A percentile compares a stretch with the other conserved stretches of the same genome.
These are phyloP conservation scores for Naganishia vishniacii DNA, from an alignment of 768 basidiomycete species.

Conservation along the genomic window DNA sequence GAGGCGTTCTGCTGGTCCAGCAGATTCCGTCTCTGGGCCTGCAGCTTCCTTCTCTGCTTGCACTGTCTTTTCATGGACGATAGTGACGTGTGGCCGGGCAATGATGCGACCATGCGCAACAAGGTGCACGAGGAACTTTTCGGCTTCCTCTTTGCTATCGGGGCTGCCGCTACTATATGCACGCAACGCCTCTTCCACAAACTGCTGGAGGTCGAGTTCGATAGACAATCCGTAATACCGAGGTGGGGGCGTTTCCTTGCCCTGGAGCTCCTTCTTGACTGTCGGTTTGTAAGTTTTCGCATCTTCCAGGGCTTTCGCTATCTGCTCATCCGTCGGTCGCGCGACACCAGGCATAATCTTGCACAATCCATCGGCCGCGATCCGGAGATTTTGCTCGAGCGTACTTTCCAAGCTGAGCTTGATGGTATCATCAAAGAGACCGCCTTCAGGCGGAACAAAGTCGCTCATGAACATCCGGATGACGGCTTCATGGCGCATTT, in stretches of 20 bases:
- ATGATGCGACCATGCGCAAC: constrained; percentile 54
- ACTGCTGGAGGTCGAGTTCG: constrained; percentile 60
- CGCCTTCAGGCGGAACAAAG: constrained; percentile 48
- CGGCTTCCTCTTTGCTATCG: constrained; percentile 36
- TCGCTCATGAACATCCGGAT: constrained; percentile 70
- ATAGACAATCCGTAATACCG: constrained; percentile 76
- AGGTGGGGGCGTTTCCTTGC: constrained; percentile 47
- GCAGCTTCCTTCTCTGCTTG: constrained; percentile 38
- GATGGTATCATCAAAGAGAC: constrained; percentile 61
- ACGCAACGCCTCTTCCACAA: constrained; percentile 51
- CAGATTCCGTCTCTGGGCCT: background rate
- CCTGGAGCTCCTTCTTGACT: constrained; percentile 48
- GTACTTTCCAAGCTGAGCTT: constrained; percentile 46
- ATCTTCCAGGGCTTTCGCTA: constrained; percentile 55
- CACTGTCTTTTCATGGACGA: constrained; percentile 64
- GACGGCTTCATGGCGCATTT: constrained; percentile 66
- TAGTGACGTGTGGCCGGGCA: constrained; percentile 71
- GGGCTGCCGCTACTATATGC: background rate
- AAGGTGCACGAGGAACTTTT: constrained; percentile 55
- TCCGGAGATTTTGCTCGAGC: constrained; percentile 61
- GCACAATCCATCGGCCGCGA: constrained; percentile 56
- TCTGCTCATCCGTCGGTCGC: constrained; percentile 58
- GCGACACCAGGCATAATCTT: constrained; percentile 57
- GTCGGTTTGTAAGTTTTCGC: constrained; percentile 52
- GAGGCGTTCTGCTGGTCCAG: constrained; percentile 34